These are phyloP conservation scores for Nyctanthes arbortristis DNA, from an alignment of 257 asterid genomes.

Conservation along the genomic window DNA sequence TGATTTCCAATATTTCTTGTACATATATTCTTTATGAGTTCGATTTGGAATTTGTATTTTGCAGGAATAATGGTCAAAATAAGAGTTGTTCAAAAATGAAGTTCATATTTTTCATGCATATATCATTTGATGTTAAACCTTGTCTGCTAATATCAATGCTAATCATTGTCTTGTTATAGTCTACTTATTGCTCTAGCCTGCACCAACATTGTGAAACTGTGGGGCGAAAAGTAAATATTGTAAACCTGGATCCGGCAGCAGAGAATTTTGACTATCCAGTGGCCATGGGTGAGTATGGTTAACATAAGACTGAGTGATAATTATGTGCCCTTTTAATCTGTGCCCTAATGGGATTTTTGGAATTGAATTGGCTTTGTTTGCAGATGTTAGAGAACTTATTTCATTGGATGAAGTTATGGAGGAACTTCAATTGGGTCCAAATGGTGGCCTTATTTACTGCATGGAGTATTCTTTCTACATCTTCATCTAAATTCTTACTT, in stretches of 20 bases:
- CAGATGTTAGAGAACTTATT: slow-evolving; percentile 88
- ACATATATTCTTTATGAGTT: neutral
- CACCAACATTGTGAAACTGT: slow-evolving; percentile 76
- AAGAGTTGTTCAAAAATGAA: neutral
- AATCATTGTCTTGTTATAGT: slow-evolving; percentile 47
- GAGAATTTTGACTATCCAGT: slow-evolving; percentile 95
- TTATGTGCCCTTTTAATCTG: slow-evolving; percentile 15
- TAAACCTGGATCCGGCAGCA: slow-evolving; percentile 97
- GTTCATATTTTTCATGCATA: neutral
- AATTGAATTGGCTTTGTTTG: slow-evolving; percentile 15
- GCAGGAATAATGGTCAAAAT: neutral
- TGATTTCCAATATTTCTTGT: neutral
- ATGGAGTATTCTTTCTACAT: slow-evolving; percentile 88
- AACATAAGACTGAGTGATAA: slow-evolving; percentile 2
- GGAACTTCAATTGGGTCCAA: slow-evolving; percentile 89
- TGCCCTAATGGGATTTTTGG: slow-evolving; percentile 7
- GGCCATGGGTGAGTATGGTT: slow-evolving; percentile 72
- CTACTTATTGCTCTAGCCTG: slow-evolving; percentile 92
- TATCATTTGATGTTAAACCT: neutral
- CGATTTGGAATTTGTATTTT: neutral
- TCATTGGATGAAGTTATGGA: slow-evolving; percentile 96
- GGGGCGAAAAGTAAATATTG: slow-evolving; percentile 74
- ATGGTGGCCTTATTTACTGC: slow-evolving; percentile 96
- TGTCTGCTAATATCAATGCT: neutral
- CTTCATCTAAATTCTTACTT: neutral